A percentile compares a stretch with the other conserved stretches of the same genome.
phyloP scores from a whole-genome alignment of 768 basidiomycete species.

The Strobilomyces confusus region DNA sequence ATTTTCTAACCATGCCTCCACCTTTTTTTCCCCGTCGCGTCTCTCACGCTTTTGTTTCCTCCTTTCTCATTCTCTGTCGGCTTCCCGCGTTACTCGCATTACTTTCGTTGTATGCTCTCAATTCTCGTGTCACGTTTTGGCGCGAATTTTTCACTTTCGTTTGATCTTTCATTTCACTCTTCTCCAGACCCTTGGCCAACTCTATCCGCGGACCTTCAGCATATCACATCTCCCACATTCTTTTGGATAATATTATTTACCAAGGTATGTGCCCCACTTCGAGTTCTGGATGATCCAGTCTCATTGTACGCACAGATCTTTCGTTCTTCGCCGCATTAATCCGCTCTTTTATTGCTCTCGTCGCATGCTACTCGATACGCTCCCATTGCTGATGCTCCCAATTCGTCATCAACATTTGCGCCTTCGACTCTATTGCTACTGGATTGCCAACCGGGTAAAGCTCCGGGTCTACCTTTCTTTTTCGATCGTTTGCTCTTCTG shows the following conservation, averaged over 20 bases:
- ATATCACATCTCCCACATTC: constrained; percentile 1
- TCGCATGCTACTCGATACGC: background rate
- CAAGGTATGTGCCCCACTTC: constrained; percentile 11
- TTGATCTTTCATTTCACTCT: background rate
- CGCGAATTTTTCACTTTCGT: constrained; percentile 1
- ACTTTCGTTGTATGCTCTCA: constrained; percentile 4
- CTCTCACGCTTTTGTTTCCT: background rate
- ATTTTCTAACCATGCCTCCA: background rate
- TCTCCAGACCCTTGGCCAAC: background rate
- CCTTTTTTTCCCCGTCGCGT: background rate
- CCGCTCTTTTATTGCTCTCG: constrained; percentile 5
- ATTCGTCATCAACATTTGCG: background rate
- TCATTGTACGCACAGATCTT: constrained; percentile 1
- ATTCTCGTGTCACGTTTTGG: background rate
- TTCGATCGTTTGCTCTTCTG: background rate
- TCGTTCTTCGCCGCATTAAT: background rate
- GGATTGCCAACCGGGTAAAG: constrained; percentile 1
- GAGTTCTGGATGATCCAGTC: background rate
- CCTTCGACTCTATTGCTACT: background rate
- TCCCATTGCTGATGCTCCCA: background rate
- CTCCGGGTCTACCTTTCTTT: background rate
- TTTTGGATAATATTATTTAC: constrained; percentile 10
- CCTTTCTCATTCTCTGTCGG: background rate
- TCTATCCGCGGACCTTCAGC: constrained; percentile 2
- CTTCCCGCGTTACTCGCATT: constrained; percentile 1